phyloP scores from a whole-genome alignment of 805 yeast genomes.

The Saccharomycopsis oosterbeekiorum region DNA sequence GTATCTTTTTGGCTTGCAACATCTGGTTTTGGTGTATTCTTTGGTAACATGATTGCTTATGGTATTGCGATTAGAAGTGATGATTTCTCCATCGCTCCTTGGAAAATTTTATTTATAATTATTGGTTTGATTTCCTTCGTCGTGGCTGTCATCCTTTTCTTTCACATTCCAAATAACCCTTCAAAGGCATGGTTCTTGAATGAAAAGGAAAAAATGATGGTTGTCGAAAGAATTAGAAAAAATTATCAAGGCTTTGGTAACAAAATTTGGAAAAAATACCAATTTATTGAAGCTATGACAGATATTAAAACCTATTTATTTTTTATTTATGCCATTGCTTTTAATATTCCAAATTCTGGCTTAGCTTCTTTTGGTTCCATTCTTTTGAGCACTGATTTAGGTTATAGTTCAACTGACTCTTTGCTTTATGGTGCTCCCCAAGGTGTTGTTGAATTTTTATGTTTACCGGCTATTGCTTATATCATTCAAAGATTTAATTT shows the following conservation, averaged over 20 bases:
- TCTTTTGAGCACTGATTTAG: conserved; percentile 30
- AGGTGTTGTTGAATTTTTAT: conserved; percentile 37
- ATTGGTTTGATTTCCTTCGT: conserved; percentile 44
- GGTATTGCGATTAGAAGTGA: conserved; percentile 30
- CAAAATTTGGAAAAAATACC: conserved; percentile 29
- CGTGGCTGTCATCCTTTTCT: conserved; percentile 31
- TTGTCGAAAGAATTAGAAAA: conserved; percentile 34
- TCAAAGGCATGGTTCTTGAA: conserved; percentile 30
- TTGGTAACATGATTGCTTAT: conserved; percentile 40
- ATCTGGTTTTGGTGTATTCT: conserved; percentile 27
- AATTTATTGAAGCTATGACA: conserved; percentile 29
- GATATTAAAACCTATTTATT: conserved; percentile 35
- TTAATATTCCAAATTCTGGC: conserved; percentile 36
- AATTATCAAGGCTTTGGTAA: conserved; percentile 38
- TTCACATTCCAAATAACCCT: conserved; percentile 42
- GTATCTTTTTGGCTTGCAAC: conserved; percentile 30
- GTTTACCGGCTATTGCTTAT: conserved; percentile 19
- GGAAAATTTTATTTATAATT: conserved; percentile 45
- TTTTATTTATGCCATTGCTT: conserved; percentile 26
- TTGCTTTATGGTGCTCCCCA: conserved; percentile 36
- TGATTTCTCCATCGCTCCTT: conserved; percentile 32
- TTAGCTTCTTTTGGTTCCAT: conserved; percentile 35
- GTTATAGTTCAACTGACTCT: conserved; percentile 30
- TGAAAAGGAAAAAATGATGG: conserved; percentile 31
- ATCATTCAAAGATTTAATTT: not conserved